A percentile compares a stretch with the other conserved stretches of the same genome.
phyloP scores from a whole-genome alignment of 495 filamentous ascomycete species.

The Penicillium canariense region DNA sequence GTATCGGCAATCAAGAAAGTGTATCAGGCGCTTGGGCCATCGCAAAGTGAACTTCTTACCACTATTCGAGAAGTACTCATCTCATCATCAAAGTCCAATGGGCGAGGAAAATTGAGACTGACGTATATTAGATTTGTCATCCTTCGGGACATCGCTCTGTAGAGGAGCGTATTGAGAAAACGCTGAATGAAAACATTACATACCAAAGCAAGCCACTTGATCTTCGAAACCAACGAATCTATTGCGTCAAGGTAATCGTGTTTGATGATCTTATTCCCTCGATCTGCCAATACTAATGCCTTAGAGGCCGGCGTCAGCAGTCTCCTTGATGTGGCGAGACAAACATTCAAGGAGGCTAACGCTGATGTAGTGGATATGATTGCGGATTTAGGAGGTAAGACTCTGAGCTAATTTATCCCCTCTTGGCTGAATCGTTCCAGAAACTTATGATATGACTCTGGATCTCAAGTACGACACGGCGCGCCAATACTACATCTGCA shows the following conservation, averaged over 20 bases:
- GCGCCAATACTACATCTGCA: conserved; percentile 77
- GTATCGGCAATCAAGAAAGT: conserved; percentile 65
- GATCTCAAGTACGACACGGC: conserved; percentile 74
- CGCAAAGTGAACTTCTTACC: conserved; percentile 62
- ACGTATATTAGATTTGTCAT: conserved; percentile 54
- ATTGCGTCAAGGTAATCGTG: conserved; percentile 73
- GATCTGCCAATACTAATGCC: conserved; percentile 8
- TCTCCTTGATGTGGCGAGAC: conserved; percentile 81
- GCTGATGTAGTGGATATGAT: conserved; percentile 72
- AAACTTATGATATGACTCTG: conserved; percentile 55
- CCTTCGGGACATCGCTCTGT: conserved; percentile 58
- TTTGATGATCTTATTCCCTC: not conserved
- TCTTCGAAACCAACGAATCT: conserved; percentile 85
- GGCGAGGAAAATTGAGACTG: not conserved
- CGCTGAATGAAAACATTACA: conserved; percentile 77
- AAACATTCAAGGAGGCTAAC: conserved; percentile 81
- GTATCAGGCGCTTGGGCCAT: conserved; percentile 63
- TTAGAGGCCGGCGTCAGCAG: conserved; percentile 76
- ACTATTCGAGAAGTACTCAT: conserved; percentile 58
- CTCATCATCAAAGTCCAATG: not conserved
- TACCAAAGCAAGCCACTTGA: conserved; percentile 82
- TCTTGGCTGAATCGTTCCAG: conserved; percentile 37
- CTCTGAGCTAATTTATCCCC: not conserved
- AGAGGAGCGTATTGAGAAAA: conserved; percentile 60
- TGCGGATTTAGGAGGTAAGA: conserved; percentile 57